Conservation (phyloP, 805 yeast genomes). For the Kazachstania kunashirensis region DNA sequence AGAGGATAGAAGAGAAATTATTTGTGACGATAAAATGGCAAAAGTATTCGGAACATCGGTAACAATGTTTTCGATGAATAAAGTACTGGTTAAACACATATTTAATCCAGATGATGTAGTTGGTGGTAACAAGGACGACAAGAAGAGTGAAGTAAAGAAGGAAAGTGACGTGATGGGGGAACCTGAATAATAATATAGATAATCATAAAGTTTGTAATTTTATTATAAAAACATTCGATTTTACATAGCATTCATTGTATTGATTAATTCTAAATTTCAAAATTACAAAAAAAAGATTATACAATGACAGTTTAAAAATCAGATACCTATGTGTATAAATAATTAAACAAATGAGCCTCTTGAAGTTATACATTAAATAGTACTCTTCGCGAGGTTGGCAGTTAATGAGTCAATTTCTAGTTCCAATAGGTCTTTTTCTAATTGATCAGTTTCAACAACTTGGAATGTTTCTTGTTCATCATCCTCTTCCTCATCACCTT, state of each 20-base stretch:
- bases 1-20: constrained; percentile 50
- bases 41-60: constrained; percentile 52
- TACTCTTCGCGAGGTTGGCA: constrained; percentile 46
- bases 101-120: constrained; percentile 27
- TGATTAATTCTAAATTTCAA: too few species aligned
- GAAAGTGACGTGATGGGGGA: background rate
- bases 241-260: too few species aligned
- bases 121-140: too few species aligned
- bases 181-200: background rate
- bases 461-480: constrained; percentile 35
- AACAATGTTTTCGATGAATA: constrained; percentile 50
- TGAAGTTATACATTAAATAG: too few species aligned
- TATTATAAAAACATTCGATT: too few species aligned
- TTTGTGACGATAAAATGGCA: constrained; percentile 50
- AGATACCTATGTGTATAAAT: too few species aligned
- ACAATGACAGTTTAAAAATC: too few species aligned
- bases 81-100: constrained; percentile 43
- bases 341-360: too few species aligned
- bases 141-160: background rate
- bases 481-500: constrained; percentile 31
- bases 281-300: too few species aligned
- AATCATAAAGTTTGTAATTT: too few species aligned
- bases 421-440: constrained; percentile 37
- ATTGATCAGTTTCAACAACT: constrained; percentile 38
- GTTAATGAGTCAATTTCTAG: constrained; percentile 38